Percentiles rank a stretch among this genome's conserved stretches.
These are phyloP conservation scores for Trametes gibbosa DNA, from an alignment of 768 basidiomycete species.

Conservation along the genomic window DNA sequence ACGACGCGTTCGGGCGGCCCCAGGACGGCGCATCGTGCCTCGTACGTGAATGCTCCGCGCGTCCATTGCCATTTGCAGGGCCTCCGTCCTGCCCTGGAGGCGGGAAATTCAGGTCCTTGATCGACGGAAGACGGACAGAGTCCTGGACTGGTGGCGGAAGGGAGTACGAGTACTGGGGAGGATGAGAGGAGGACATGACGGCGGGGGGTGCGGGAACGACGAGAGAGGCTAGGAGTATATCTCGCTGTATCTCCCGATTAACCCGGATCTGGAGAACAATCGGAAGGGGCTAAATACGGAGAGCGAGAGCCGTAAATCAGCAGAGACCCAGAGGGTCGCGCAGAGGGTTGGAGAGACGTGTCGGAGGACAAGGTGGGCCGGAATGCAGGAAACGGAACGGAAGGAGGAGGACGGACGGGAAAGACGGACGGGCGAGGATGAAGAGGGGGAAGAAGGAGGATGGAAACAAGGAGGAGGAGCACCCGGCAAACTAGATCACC, in stretches of 20 bases:
- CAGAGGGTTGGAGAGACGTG: neutral
- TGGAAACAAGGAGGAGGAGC: constrained; percentile 23
- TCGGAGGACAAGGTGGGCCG: constrained; percentile 2
- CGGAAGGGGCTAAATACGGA: constrained; percentile 17
- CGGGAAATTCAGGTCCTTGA: constrained; percentile 70
- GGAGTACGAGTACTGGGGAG: constrained; percentile 37
- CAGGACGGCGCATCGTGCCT: constrained; percentile 34
- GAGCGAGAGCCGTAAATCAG: neutral
- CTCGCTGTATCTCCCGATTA: constrained; percentile 63
- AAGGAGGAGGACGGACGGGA: neutral
- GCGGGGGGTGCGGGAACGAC: constrained; percentile 31
- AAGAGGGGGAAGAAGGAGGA: constrained; percentile 19
- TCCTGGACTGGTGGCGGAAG: constrained; percentile 37
- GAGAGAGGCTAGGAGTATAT: constrained; percentile 40
- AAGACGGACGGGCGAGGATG: constrained; percentile 15
- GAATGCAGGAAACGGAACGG: constrained; percentile 5
- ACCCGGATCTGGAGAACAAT: constrained; percentile 47
- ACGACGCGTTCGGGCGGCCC: constrained; percentile 19
- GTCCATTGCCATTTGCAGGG: constrained; percentile 29
- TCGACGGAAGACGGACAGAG: constrained; percentile 61
- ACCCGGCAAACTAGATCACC: constrained; percentile 24
- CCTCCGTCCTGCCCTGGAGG: constrained; percentile 35
- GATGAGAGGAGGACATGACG: constrained; percentile 52
- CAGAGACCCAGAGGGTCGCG: constrained; percentile 17
- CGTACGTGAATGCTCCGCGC: constrained; percentile 33